A percentile compares a stretch with the other conserved stretches of the same genome.
Conservation (phyloP, 106 monocot species). For the Amphibolis antarctica region DNA sequence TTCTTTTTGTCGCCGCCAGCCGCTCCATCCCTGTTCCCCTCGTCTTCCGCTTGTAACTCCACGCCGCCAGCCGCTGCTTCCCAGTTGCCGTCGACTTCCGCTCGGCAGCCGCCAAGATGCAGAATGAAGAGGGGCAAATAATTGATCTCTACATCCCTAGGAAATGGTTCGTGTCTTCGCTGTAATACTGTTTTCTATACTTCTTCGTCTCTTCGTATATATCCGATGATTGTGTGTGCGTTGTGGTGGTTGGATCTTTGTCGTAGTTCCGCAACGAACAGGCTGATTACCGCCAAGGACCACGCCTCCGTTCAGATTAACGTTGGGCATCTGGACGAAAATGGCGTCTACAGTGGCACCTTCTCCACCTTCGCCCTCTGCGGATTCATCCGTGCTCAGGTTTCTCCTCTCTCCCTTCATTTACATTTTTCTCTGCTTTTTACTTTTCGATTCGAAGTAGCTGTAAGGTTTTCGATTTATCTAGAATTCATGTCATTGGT, state of each 20-base stretch:
- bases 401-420: conserved; percentile 1
- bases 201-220: neutral
- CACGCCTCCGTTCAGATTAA: conserved; percentile 88
- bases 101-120: conserved; percentile 34
- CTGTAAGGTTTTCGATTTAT: neutral
- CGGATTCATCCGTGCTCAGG: conserved; percentile 89
- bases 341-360: conserved; percentile 55
- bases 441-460: neutral
- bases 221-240: neutral
- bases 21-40: too few relatives aligned
- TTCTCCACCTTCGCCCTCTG: conserved; percentile 68
- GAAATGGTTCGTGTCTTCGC: conserved; percentile 41
- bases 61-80: too few relatives aligned
- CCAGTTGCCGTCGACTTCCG: too few relatives aligned
- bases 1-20: too few relatives aligned
- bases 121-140: conserved; percentile 68
- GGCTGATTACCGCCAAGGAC: conserved; percentile 88
- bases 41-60: too few relatives aligned
- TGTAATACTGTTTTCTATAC: neutral
- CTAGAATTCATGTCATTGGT: neutral
- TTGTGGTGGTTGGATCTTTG: neutral
- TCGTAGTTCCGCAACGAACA: conserved; percentile 77
- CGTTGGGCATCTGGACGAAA: conserved; percentile 76
- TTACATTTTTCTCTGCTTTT: neutral
- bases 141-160: conserved; percentile 82